Base-by-base conservation (phyloP, 176 grass and related monocot species). In the Panicum miliaceum region DNA sequence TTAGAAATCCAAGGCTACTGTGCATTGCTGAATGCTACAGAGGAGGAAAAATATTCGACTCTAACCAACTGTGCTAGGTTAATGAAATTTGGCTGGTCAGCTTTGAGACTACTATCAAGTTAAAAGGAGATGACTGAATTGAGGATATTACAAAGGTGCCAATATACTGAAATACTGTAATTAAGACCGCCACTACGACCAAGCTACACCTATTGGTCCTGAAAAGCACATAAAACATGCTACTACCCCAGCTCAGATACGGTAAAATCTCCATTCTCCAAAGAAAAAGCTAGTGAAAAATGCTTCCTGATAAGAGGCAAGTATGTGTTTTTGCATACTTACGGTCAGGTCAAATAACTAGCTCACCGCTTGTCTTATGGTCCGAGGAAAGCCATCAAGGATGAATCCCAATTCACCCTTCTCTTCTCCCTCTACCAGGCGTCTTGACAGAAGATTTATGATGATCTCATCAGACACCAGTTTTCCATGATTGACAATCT, bases 361-460 rank as follows among this genome's bases (percentile, higher is more conserved):
- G 87, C 93, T 99, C 79, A 99, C 96, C 91, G 93, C 96, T 99
- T 96, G 93, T 91, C 86, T 94, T 84, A 92, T 89, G n/a, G 96
- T 99, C 67, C 93, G 88, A 40, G 96, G 96, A 78, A 99, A 99
- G 25, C 96, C 96, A 85, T 96, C 93, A 67, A 99, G 93, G 80
- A 96, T 99, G 81, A 99, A 99, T 8, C 93, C 96, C n/a, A 91
- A 79, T 88, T 94, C 93, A 85, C 93, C 89, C 60, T 94, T 96
- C 27, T 83, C 82, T 63, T 75, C 91, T 71, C 91, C 91, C 42
- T 87, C 73, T 84, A 94, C 96, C 6, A 99, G 90, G 10, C 93
- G 81, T 54, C 90, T 96, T 26, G 91, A 99, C 19, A 99, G 63
- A 18, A 99, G 79, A 94, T 92, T 85, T 68, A 99, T 88, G 88